Base-by-base conservation (phyloP, 2,329 filamentous ascomycete genomes). In the Diaporthe velutina region DNA sequence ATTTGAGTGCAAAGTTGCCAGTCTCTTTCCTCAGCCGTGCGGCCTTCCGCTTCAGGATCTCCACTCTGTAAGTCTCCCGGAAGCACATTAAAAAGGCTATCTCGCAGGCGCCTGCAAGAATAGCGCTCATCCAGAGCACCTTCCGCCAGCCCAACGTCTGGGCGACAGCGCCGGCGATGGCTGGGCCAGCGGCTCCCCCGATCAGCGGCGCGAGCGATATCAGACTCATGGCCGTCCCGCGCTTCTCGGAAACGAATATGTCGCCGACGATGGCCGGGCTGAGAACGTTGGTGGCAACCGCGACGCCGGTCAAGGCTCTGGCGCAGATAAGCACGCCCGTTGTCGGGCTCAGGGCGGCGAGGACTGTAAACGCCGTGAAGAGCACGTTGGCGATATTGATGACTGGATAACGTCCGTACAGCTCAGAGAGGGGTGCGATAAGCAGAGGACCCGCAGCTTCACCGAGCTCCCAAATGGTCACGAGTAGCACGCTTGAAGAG, bases 381-480 rank as follows among this genome's bases (percentile, higher is more conserved):
- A 88, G 81, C 8, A 85, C 74, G 78, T 90, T 91, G 79, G 86
- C 87, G 8, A 79, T 80, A 80, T 90, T 88, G 77, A 92, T 85
- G 68, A 92, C 86, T 6, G 85, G 84, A 73, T 87, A 86, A 0
- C 90, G 88, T 48, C 91, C 90, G 77, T 88, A 88, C 15, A 90
- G 82, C 81, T 94, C 92, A 9, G 88, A 91, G 7, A 93, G 81
- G 0, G 92, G 92, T 13, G 90, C 91, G 78, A 92, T 90, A 42
- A 92, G 82, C 1, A 89, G 81, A 1, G 91, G 91, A 0, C 91
- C 91, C 9, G 90, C 88, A 2, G 89, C 89, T 77, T 92, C 90
- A 76, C 93, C 92, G 0, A 94, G 87, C 75, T 95, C 89, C 86
- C 93, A 93, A 75, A 94, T 90, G 0, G 92, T 93, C 12, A 95